Evolutionary conservation across 2,329 filamentous ascomycete species (phyloP), one percentile per base, ranked within the genome.

Genomic region (Bipolaris zeicola): DNA sequence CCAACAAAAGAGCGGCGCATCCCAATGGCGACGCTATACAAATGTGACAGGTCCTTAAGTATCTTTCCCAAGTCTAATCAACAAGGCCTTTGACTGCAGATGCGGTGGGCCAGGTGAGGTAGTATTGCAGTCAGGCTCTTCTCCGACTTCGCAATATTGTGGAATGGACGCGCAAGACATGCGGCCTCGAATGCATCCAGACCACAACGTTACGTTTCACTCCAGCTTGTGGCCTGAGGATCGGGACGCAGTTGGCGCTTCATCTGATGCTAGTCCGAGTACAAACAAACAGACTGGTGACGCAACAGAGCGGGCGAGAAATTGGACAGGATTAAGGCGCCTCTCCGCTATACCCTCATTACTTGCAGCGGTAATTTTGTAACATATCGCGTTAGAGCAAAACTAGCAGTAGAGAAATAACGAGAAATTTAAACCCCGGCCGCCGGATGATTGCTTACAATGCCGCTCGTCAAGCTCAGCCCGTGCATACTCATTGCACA

Each of bases 211-310:
- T 26, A 26, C 31, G 54, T 57, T 53, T 57, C 50, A 53, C 50
- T 11, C 24, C 31, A 14, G 38, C 38, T 44, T 16, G 53, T 42
- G 61, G 52, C 60, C 56, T 63, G 54, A 63, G 52, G 59, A 50
- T 60, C 53, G 56, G 58, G 50, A 53, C 47, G 20, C 50, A 44
- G 37, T 58, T 59, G 62, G 63, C 57, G 51, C 57, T 62, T 69
- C 61, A 62, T 66, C 52, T 66, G 51, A 31, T 48, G 55, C 55
- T 50, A 65, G 63, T 63, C 63, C 61, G 67, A 52, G 59, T 55
- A 28, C 50, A 50, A 63, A 64, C 34, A 64, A 64, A 61, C 51
- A 61, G 55, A 24, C 33, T 60, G 43, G 50, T 56, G 58, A 36
- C 54, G 52, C 58, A 52, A 36, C 58, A 52, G 24, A 18, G 45